These are phyloP conservation scores for Talaromyces atroroseus DNA, from an alignment of 2,329 filamentous ascomycete genomes.

Conservation along the genomic window DNA sequence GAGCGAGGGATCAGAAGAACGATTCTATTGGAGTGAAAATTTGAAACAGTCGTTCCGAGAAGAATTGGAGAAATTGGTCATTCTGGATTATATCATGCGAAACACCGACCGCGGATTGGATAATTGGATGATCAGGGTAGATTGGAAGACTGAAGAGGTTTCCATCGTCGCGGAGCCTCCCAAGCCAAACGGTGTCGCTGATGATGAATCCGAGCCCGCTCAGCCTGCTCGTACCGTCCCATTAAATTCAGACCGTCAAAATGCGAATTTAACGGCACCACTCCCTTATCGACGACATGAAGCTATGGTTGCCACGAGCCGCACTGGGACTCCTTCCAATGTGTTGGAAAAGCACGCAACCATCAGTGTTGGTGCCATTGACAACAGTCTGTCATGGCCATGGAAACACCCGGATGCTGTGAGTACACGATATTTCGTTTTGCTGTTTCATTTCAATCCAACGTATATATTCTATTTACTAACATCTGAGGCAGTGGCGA, in stretches of 20 bases:
- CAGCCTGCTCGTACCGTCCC: constrained; percentile 59
- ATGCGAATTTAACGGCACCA: constrained; percentile 31
- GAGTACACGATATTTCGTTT: constrained; percentile 25
- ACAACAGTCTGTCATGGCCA: constrained; percentile 96
- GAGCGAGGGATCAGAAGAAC: constrained; percentile 42
- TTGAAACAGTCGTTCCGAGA: constrained; percentile 91
- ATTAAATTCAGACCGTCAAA: constrained; percentile 39
- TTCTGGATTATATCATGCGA: constrained; percentile 97
- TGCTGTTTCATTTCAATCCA: neutral
- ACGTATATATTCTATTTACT: constrained; percentile 24
- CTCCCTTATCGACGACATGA: constrained; percentile 73
- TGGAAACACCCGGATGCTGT: constrained; percentile 97
- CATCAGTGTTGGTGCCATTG: constrained; percentile 84
- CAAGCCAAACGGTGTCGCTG: constrained; percentile 51
- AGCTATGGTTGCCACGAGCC: constrained; percentile 70
- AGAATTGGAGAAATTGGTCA: constrained; percentile 93
- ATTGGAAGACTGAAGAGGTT: constrained; percentile 75
- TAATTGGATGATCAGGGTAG: constrained; percentile 99
- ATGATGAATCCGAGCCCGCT: constrained; percentile 43
- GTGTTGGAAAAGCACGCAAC: constrained; percentile 47
- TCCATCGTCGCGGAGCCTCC: constrained; percentile 82
- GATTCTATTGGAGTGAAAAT: constrained; percentile 79
- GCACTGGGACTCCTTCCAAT: constrained; percentile 49
- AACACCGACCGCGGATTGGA: constrained; percentile 95
- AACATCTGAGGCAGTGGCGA: constrained; percentile 49